A percentile compares a stretch with the other conserved stretches of the same genome.
Conservation (phyloP, 2,329 filamentous ascomycete species). For the Pestalotiopsis sp. region DNA sequence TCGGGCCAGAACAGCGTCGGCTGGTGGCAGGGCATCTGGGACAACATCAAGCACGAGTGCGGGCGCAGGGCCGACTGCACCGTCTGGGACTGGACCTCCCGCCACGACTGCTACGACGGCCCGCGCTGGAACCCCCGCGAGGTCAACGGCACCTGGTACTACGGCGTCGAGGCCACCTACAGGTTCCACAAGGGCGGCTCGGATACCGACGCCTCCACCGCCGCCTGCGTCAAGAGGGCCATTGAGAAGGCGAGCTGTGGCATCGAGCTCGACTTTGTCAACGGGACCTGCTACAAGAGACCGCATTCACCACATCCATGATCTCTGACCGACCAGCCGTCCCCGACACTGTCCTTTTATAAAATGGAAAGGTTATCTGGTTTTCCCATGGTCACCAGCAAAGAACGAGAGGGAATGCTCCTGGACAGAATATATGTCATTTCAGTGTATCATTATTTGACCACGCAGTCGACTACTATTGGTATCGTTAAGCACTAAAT, state of each 20-base stretch:
- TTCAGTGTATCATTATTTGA: neutral
- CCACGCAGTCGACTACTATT: neutral
- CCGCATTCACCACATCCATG: too few relatives aligned
- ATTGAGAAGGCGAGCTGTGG: neutral
- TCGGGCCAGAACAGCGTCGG: neutral
- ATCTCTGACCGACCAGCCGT: too few relatives aligned
- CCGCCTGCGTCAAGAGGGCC: neutral
- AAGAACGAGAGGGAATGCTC: neutral
- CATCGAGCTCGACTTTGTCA: neutral
- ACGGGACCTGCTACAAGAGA: constrained; percentile 3
- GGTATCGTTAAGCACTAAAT: neutral
- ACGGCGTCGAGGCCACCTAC: neutral
- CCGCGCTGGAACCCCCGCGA: neutral
- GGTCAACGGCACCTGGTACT: neutral
- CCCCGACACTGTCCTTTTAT: too few relatives aligned
- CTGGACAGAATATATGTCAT: neutral
- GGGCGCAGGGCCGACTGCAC: neutral
- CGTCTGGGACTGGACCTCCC: neutral
- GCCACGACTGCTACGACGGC: neutral
- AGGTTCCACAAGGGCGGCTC: neutral
- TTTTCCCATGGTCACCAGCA: neutral
- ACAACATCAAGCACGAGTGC: constrained; percentile 4
- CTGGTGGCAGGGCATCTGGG: neutral
- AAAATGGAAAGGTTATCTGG: neutral
- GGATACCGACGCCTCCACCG: neutral